A percentile compares a stretch with the other conserved stretches of the same genome.
Conservation (phyloP, 441 rosid genomes). For the Erodium texanum region DNA sequence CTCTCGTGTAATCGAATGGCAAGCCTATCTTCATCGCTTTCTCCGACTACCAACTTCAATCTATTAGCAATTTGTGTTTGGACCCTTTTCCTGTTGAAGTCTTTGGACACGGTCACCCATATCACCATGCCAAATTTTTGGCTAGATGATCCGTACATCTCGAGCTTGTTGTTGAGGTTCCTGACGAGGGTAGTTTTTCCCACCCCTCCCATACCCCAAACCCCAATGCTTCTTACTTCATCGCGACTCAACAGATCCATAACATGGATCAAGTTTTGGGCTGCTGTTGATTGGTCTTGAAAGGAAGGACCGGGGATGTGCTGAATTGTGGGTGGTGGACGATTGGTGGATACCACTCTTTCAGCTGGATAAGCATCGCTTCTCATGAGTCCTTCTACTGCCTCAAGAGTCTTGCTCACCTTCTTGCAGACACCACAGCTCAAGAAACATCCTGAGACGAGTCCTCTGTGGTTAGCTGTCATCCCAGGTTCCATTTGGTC, state of each 20-base stretch:
- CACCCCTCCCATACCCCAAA: conserved; percentile 10
- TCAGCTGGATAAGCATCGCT: not conserved
- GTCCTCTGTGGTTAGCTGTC: no score
- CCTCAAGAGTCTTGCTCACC: not conserved
- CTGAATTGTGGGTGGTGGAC: not conserved
- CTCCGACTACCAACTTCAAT: conserved; percentile 24
- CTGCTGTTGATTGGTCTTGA: not conserved
- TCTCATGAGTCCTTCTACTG: not conserved
- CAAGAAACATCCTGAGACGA: not conserved
- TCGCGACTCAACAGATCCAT: conserved; percentile 3
- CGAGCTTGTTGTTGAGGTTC: conserved; percentile 18
- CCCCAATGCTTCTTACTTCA: conserved; percentile 8
- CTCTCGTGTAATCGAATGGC: not conserved
- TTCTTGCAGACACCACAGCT: not conserved
- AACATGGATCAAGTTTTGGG: not conserved
- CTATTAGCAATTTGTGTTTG: conserved; percentile 22
- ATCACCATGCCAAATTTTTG: conserved; percentile 11
- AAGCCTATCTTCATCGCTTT: not conserved
- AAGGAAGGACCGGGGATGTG: not conserved
- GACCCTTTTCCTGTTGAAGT: not conserved
- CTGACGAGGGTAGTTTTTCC: conserved; percentile 18
- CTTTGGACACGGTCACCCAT: conserved; percentile 13
- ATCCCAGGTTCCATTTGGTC: not conserved
- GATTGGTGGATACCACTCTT: not conserved
- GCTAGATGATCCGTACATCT: not conserved